These are phyloP conservation scores for Epichloe sylvatica DNA, from an alignment of 2,329 filamentous ascomycete genomes.

Conservation along the genomic window DNA sequence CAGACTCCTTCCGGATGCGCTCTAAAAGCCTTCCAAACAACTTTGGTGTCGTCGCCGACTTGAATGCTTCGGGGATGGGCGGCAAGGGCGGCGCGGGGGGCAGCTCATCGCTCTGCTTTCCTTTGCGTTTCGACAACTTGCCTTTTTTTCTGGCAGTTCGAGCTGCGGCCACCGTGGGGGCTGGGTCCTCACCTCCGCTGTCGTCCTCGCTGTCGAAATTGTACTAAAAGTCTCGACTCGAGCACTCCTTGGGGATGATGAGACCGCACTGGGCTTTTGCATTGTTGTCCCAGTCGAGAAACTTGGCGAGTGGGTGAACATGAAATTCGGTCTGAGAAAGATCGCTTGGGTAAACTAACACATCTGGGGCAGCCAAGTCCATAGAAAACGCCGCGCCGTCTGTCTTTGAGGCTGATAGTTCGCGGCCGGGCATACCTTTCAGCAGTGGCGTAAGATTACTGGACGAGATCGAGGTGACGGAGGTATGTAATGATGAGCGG, in stretches of 20 bases:
- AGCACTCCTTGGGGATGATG: slow-evolving; percentile 20
- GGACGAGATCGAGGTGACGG: slow-evolving; percentile 3
- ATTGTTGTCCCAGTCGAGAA: slow-evolving; percentile 14
- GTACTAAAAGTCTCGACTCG: slow-evolving; percentile 24
- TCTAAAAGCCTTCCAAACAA: slow-evolving; percentile 16
- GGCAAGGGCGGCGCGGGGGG: slow-evolving; percentile 17
- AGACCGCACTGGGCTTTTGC: slow-evolving; percentile 21
- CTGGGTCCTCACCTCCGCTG: slow-evolving; percentile 8
- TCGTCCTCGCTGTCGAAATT: slow-evolving; percentile 23
- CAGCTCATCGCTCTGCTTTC: slow-evolving; percentile 8
- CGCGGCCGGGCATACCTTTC: slow-evolving; percentile 24
- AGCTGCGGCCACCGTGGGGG: too few relatives aligned
- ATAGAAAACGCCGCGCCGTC: slow-evolving; percentile 22
- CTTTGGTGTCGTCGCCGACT: slow-evolving; percentile 11
- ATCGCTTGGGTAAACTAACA: slow-evolving; percentile 22
- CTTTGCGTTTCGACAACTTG: slow-evolving; percentile 3
- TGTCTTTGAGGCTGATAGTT: slow-evolving; percentile 24
- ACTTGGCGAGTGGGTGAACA: slow-evolving; percentile 22
- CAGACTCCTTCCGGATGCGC: slow-evolving; percentile 13
- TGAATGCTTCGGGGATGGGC: slow-evolving; percentile 18
- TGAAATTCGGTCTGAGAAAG: slow-evolving; percentile 21
- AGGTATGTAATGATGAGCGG: slow-evolving; percentile 3
- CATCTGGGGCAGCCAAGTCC: slow-evolving; percentile 16
- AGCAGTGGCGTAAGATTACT: slow-evolving; percentile 28
- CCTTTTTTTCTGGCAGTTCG: not conserved